Evolutionary conservation across 2,329 filamentous ascomycete genomes (phyloP).

Genomic region (Fusarium abutilonis): DNA sequence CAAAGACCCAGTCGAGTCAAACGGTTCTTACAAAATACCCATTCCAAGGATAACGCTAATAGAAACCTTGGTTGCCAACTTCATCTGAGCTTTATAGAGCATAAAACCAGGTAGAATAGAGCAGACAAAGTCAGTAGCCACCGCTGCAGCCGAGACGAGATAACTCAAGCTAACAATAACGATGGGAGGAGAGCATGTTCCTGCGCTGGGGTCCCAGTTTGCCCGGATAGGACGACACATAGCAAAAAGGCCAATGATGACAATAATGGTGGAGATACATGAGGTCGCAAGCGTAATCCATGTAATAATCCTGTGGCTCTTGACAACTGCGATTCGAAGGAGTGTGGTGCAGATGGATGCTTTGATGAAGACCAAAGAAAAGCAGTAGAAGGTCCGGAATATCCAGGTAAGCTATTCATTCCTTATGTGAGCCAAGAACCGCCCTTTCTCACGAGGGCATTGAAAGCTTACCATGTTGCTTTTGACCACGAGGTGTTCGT

Average conservation of each 20-base stretch:
- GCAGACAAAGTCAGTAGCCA: conserved; percentile 21
- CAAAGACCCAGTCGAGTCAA: fast-evolving
- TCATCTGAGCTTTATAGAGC: conserved; percentile 29
- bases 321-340: conserved; percentile 18
- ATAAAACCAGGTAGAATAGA: conserved; percentile 20
- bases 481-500: too few relatives aligned
- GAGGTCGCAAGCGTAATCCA: conserved; percentile 12
- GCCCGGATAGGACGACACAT: conserved; percentile 7
- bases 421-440: too few relatives aligned
- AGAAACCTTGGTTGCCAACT: conserved; percentile 16
- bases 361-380: too few relatives aligned
- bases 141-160: conserved; percentile 11
- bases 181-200: too few relatives aligned
- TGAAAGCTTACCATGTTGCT: too few relatives aligned
- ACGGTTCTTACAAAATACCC: conserved; percentile 18
- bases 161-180: background rate
- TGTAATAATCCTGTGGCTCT: conserved; percentile 2
- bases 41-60: conserved; percentile 21
- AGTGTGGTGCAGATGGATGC: too few relatives aligned
- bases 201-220: background rate
- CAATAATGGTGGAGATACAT: conserved; percentile 3
- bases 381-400: too few relatives aligned
- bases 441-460: too few relatives aligned
- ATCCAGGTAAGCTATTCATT: too few relatives aligned
- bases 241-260: conserved; percentile 11